A percentile compares a stretch with the other conserved stretches of the same genome.
phyloP scores from a whole-genome alignment of 2,329 filamentous ascomycete species.

The Xylariaceae sp. region DNA sequence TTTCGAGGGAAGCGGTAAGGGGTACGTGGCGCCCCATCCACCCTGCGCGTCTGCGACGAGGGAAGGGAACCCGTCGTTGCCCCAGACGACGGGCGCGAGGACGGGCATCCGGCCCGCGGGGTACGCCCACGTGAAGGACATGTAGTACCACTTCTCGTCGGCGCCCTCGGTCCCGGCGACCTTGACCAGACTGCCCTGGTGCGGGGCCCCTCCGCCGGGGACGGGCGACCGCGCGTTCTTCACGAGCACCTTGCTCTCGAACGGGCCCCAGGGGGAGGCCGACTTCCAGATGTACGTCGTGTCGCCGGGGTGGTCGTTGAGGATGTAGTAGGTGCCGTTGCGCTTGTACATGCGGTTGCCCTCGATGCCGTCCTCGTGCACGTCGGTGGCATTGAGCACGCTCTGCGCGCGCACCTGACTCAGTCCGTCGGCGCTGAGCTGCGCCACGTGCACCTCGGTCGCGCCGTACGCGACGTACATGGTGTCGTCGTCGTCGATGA shows the following conservation, averaged over 20 bases:
- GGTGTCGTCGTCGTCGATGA: slow-evolving; percentile 53
- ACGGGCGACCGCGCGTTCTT: slow-evolving; percentile 40
- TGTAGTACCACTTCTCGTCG: slow-evolving; percentile 52
- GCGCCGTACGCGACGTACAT: slow-evolving; percentile 54
- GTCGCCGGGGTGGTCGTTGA: slow-evolving; percentile 41
- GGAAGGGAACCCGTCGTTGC: slow-evolving; percentile 44
- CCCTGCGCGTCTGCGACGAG: slow-evolving; percentile 36
- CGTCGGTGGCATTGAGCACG: slow-evolving; percentile 28
- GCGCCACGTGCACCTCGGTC: slow-evolving; percentile 42
- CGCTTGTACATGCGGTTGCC: slow-evolving; percentile 48
- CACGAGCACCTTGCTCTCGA: slow-evolving; percentile 39
- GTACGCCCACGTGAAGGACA: slow-evolving; percentile 51
- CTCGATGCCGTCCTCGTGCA: slow-evolving; percentile 13
- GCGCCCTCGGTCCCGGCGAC: slow-evolving; percentile 47
- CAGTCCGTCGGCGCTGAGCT: slow-evolving; percentile 43
- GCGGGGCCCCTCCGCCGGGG: slow-evolving; percentile 38
- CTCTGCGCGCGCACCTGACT: slow-evolving; percentile 28
- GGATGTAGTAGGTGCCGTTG: slow-evolving; percentile 51
- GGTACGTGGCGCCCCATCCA: slow-evolving; percentile 44
- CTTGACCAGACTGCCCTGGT: slow-evolving; percentile 53
- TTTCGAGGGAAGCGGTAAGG: slow-evolving; percentile 31
- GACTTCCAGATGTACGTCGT: slow-evolving; percentile 46
- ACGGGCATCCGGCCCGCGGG: slow-evolving; percentile 53
- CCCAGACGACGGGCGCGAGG: slow-evolving; percentile 49
- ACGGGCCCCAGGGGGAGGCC: slow-evolving; percentile 47